Percentiles rank a stretch among this genome's conserved stretches.
These are phyloP conservation scores for Eucommia ulmoides DNA, from an alignment of 257 asterid species.

Conservation along the genomic window DNA sequence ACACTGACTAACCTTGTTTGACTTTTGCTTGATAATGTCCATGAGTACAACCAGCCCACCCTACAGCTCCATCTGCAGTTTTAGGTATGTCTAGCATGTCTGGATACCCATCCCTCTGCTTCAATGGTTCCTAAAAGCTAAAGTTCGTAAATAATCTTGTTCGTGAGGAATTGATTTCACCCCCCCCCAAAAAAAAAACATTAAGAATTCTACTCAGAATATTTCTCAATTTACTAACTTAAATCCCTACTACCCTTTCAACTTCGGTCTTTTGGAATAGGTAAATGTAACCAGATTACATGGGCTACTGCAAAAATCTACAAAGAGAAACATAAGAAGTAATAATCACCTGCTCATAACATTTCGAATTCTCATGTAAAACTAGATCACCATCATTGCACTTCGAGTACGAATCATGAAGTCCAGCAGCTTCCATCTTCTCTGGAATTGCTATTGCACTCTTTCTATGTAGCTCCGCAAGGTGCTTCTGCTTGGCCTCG, in stretches of 20 bases:
- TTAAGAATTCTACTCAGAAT: no score
- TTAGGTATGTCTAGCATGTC: conserved; percentile 18
- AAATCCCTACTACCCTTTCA: no score
- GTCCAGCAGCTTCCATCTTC: conserved; percentile 21
- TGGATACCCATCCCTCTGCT: conserved; percentile 31
- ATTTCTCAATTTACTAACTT: no score
- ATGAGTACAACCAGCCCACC: conserved; percentile 27
- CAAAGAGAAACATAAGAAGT: no score
- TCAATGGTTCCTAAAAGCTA: conserved; percentile 25
- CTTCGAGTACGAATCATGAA: conserved; percentile 20
- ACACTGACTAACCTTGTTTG: conserved; percentile 2
- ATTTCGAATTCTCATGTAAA: conserved; percentile 23
- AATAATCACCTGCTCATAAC: conserved; percentile 28
- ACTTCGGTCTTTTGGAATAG: no score
- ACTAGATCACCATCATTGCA: conserved; percentile 20
- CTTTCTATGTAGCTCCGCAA: conserved; percentile 59
- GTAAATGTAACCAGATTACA: no score
- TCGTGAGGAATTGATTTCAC: no score
- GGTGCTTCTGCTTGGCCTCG: conserved; percentile 88
- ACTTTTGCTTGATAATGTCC: conserved; percentile 1
- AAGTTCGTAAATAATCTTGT: conserved; percentile 9
- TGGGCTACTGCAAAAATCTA: no score
- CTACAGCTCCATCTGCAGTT: conserved; percentile 24
- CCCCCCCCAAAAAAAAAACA: no score
- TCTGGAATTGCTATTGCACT: conserved; percentile 19